Base-by-base conservation (phyloP, 2,329 filamentous ascomycete genomes). In the Trichoderma lentiforme region DNA sequence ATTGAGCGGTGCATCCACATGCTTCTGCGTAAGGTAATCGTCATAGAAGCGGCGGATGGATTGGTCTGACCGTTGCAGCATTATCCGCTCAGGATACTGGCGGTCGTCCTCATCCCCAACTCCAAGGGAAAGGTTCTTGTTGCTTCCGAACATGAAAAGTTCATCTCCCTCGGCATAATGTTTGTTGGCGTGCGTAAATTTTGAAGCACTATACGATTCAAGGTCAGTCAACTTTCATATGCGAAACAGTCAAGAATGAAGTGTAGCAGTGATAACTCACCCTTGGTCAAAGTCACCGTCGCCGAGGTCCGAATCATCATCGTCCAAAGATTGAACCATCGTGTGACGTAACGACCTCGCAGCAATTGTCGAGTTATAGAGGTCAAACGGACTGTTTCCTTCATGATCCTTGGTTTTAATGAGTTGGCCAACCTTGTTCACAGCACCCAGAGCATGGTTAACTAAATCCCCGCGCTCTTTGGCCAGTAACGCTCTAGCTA, bases 371-470 rank as follows among this genome's bases (percentile, higher is more conserved):
- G 93, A 90, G 74, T 93, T 92, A 77, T 97, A 98, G 12, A 99
- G 84, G 80, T 98, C 96, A 75, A 98, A 95, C 0, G 96, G 95
- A 75, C 94, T 97, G 78, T 97, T 94, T 11, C 95, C 95, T 82
- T 98, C 96, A 72, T 93, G 90, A 78, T 99, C 96, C 81, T 98
- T 99, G 66, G 96, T 93, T 83, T 97, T 98, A 78, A 98, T 95
- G 56, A 98, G 83, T 32, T 91, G 91, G 11, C 91, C 91, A 36
- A 91, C 88, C 77, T 89, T 89, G 75, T 89, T 86, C 21, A 88
- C 84, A 15, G 86, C 87, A 28, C 86, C 86, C 21, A 87, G 84
- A 7, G 89, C 88, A 74, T 91, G 90, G 56, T 90, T 86, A 4
- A 82, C 85, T 75, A 87, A 77, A 69, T 94, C 90, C 47, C 87